These are phyloP conservation scores for Aspergillus nanangensis DNA, from an alignment of 495 filamentous ascomycete genomes.

Conservation along the genomic window DNA sequence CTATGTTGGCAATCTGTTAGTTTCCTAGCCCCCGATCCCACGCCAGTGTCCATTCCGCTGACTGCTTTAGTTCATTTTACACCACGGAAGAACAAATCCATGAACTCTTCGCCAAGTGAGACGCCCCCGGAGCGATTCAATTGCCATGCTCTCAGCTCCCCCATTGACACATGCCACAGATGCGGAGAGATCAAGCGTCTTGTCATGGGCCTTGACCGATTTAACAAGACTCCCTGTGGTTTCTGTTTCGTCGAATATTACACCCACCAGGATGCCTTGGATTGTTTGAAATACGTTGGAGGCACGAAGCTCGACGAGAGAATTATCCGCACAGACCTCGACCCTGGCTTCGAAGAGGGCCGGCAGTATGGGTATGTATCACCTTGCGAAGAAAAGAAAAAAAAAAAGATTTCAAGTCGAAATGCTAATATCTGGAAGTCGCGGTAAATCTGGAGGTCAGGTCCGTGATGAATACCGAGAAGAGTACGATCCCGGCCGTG, in stretches of 20 bases:
- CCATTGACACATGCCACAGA: slow-evolving; percentile 28
- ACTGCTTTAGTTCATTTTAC: slow-evolving; percentile 82
- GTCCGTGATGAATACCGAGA: slow-evolving; percentile 97
- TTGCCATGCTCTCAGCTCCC: no score
- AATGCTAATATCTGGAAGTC: no score
- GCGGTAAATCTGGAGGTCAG: slow-evolving; percentile 91
- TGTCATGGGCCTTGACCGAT: slow-evolving; percentile 97
- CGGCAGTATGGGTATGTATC: slow-evolving; percentile 78
- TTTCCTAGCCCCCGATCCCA: slow-evolving; percentile 4
- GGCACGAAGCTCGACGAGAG: slow-evolving; percentile 98
- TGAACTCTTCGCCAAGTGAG: slow-evolving; percentile 86
- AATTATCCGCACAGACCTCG: slow-evolving; percentile 93
- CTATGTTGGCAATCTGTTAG: slow-evolving; percentile 95
- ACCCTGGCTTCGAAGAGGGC: slow-evolving; percentile 93
- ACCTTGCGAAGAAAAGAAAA: neutral
- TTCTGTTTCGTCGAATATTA: slow-evolving; percentile 99
- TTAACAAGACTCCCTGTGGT: slow-evolving; percentile 95
- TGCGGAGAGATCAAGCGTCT: slow-evolving; percentile 96
- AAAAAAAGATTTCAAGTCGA: slow-evolving; percentile 11
- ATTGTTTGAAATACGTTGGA: slow-evolving; percentile 97
- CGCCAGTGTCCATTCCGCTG: slow-evolving; percentile 16
- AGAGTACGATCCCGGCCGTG: slow-evolving; percentile 91
- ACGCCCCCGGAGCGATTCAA: neutral
- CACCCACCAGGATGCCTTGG: slow-evolving; percentile 90
- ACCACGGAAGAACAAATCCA: slow-evolving; percentile 99